phyloP scores from a whole-genome alignment of 805 yeast species.

The Metschnikowia cerradonensis region DNA sequence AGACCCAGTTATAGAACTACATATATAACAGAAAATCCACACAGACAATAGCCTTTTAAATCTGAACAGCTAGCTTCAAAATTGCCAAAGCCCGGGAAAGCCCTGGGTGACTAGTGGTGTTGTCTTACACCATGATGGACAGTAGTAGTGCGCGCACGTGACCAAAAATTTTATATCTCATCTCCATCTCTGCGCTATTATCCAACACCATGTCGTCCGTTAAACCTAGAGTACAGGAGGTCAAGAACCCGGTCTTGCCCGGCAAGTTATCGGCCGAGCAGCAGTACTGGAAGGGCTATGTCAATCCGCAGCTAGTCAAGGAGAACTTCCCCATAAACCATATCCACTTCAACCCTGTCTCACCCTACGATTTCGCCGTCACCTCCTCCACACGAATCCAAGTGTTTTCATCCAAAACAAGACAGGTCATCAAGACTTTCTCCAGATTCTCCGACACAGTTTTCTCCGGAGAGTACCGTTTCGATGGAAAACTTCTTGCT shows the following conservation, averaged over 20 bases:
- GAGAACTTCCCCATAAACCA: constrained; percentile 91
- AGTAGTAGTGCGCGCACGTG: constrained; percentile 8
- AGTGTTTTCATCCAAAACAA: constrained; percentile 87
- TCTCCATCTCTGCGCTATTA: constrained; percentile 4
- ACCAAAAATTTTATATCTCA: constrained; percentile 9
- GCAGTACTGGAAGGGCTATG: constrained; percentile 86
- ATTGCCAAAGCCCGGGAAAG: neutral
- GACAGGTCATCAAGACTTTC: constrained; percentile 85
- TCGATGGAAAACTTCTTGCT: constrained; percentile 84
- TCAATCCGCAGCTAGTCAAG: constrained; percentile 81
- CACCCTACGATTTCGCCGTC: constrained; percentile 90
- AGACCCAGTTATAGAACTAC: too few species aligned
- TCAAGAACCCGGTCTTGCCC: constrained; percentile 72
- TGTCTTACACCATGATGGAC: neutral
- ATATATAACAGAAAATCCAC: too few species aligned
- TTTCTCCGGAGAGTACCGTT: constrained; percentile 84
- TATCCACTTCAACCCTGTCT: constrained; percentile 77
- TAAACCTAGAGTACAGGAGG: constrained; percentile 59
- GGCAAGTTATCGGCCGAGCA: constrained; percentile 88
- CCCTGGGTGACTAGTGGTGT: neutral
- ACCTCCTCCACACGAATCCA: constrained; percentile 90
- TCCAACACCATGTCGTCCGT: constrained; percentile 63
- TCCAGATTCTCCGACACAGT: constrained; percentile 88
- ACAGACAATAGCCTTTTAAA: too few species aligned
- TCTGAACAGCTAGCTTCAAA: neutral